A percentile compares a stretch with the other conserved stretches of the same genome.
phyloP scores from a whole-genome alignment of 2,329 filamentous ascomycete genomes.

The Phaeoacremonium minimum region DNA sequence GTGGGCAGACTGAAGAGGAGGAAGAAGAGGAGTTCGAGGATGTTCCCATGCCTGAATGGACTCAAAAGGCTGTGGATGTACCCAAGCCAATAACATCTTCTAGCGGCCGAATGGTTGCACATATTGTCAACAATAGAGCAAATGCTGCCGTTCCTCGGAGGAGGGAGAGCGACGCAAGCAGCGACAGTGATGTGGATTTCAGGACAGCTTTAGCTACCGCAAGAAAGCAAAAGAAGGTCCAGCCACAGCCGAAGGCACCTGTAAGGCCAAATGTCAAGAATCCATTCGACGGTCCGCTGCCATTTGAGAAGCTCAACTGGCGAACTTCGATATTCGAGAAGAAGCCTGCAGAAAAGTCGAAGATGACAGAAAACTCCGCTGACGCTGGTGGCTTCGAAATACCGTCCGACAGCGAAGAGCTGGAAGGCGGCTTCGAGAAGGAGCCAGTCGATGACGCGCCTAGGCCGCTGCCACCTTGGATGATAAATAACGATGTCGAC shows the following conservation, averaged over 20 bases:
- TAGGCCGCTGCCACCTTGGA: conserved; percentile 72
- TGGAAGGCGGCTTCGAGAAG: conserved; percentile 62
- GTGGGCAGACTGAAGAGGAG: conserved; percentile 27
- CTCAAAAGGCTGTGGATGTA: conserved; percentile 46
- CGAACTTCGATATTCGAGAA: conserved; percentile 55
- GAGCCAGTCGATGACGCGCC: conserved; percentile 37
- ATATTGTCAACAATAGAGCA: conserved; percentile 69
- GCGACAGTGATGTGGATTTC: conserved; percentile 78
- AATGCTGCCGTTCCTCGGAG: conserved; percentile 53
- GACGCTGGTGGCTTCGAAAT: conserved; percentile 31
- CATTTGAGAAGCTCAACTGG: conserved; percentile 82
- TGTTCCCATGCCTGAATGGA: conserved; percentile 48
- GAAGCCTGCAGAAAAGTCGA: conserved; percentile 21
- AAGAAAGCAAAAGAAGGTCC: conserved; percentile 51
- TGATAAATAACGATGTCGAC: conserved; percentile 59
- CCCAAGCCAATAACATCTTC: conserved; percentile 46
- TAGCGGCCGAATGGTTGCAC: conserved; percentile 61
- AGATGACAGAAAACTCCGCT: conserved; percentile 13
- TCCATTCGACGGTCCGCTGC: conserved; percentile 73
- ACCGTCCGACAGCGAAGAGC: conserved; percentile 12
- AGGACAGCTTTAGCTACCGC: conserved; percentile 71
- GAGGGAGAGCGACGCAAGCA: conserved; percentile 47
- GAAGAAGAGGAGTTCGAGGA: conserved; percentile 45
- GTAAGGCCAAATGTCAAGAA: conserved; percentile 51
- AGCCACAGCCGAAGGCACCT: conserved; percentile 21